A percentile compares a stretch with the other conserved stretches of the same genome.
Conservation (phyloP, 345 rosid species). For the Adansonia digitata region DNA sequence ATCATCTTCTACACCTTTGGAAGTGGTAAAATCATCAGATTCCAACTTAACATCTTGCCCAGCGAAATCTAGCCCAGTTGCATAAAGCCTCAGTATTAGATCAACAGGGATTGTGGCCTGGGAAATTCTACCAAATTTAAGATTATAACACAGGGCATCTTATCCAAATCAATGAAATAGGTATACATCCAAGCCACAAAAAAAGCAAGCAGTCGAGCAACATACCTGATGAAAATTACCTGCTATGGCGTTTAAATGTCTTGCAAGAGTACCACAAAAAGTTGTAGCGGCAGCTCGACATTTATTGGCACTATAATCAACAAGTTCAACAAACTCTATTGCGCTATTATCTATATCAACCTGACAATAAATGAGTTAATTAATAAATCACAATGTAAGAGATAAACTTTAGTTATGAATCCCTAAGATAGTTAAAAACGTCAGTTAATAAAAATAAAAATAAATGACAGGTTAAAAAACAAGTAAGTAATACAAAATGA, state of each 20-base stretch:
- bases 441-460: neutral
- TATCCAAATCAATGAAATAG: slow-evolving; percentile 12
- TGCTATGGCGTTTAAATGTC: slow-evolving; percentile 39
- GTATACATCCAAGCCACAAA: slow-evolving; percentile 6
- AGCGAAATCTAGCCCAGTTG: slow-evolving; percentile 45
- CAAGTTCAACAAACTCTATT: slow-evolving; percentile 53
- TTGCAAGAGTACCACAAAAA: slow-evolving; percentile 46
- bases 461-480: neutral
- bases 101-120: slow-evolving; percentile 53
- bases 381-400: neutral
- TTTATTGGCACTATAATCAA: slow-evolving; percentile 66
- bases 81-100: slow-evolving; percentile 65
- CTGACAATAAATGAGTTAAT: slow-evolving; percentile 33
- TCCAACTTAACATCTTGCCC: slow-evolving; percentile 27
- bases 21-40: slow-evolving; percentile 28
- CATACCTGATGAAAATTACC: slow-evolving; percentile 49
- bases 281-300: slow-evolving; percentile 41
- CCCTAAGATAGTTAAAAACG: neutral
- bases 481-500: neutral
- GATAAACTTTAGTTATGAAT: neutral
- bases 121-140: slow-evolving; percentile 24
- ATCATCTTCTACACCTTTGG: slow-evolving; percentile 31
- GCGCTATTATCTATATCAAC: slow-evolving; percentile 33
- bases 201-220: slow-evolving; percentile 19
- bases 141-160: slow-evolving; percentile 16